Evolutionary conservation across 768 basidiomycete genomes (phyloP), one percentile per base, ranked within the genome.

Genomic region (Pleurotus sapidus): DNA sequence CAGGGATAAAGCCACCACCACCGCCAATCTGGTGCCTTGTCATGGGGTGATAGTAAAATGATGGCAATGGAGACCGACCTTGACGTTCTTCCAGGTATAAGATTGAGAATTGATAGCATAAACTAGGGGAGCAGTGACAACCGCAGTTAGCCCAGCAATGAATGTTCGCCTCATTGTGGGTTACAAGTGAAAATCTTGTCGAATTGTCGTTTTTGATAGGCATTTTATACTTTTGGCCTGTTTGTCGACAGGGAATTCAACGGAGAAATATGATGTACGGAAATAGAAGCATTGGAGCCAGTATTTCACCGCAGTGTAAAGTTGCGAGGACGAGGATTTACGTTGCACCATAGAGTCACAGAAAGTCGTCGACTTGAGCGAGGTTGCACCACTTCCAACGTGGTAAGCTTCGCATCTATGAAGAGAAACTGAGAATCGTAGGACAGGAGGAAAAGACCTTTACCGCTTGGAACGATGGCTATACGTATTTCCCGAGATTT

Each of bases 41-140:
- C 12, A 4, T 25, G n/a, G 15, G 9, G 3, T 7, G 4, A 6
- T 1, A 27, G 24, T 4, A 30, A 3, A 50, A 50, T 2, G 6
- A 17, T 27, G 25, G n/a, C 14, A 2, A 30, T 11, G 11, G 49
- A 50, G 14, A 18, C 49, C 3, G 30, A 50, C 49, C 49, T 84
- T 84, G 58, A 84, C 84, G 61, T 86, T 86, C 64, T 81, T 80
- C 84, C 84, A 86, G 15, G 71, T 77, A 63, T 87, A 85, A 0
- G 72, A 46, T 61, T 84, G 81, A 9, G 81, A 73, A n/a, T 77
- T 68, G 39, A 75, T 74, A 2, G 78, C 77, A 20, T 61, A 53
- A 24, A 64, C 75, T n/a, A 75, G 49, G 15, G 71, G 69, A 25
- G 57, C 49, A n/a, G 68, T 40, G 47, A 63, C 45, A 42, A 59